Evolutionary conservation across 768 basidiomycete species (phyloP).

Genomic region (Ephemerocybe angulata): DNA sequence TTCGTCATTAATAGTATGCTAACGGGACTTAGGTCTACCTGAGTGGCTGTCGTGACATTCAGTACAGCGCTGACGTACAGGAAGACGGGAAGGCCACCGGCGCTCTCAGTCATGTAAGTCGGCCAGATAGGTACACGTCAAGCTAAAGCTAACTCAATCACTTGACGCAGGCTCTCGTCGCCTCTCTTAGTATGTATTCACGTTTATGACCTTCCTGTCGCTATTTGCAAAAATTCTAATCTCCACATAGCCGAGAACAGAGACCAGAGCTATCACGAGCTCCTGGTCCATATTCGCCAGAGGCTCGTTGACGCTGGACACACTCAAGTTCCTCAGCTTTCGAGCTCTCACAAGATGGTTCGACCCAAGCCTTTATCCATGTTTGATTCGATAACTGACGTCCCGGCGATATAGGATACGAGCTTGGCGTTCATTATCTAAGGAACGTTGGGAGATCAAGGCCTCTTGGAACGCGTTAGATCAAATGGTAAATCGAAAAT

Average conservation of each 20-base stretch:
- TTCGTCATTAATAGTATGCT: background rate
- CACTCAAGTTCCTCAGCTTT: conserved; percentile 32
- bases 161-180: conserved; percentile 44
- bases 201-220: background rate
- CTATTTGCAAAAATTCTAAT: background rate
- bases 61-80: conserved; percentile 73
- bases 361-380: conserved; percentile 13
- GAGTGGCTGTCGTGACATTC: conserved; percentile 80
- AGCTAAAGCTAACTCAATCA: background rate
- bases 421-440: background rate
- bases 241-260: conserved; percentile 32
- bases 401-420: background rate
- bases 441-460: no score
- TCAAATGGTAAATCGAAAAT: no score
- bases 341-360: conserved; percentile 39
- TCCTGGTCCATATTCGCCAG: conserved; percentile 35
- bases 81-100: conserved; percentile 67
- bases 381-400: background rate
- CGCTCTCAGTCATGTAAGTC: conserved; percentile 63
- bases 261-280: conserved; percentile 40
- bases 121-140: background rate
- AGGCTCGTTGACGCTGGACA: conserved; percentile 24
- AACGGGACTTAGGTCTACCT: conserved; percentile 76
- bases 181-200: conserved; percentile 43
- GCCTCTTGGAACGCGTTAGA: no score